Conservation (phyloP, 1,284 basidiomycete genomes). For the Vanrija sp. region DNA sequence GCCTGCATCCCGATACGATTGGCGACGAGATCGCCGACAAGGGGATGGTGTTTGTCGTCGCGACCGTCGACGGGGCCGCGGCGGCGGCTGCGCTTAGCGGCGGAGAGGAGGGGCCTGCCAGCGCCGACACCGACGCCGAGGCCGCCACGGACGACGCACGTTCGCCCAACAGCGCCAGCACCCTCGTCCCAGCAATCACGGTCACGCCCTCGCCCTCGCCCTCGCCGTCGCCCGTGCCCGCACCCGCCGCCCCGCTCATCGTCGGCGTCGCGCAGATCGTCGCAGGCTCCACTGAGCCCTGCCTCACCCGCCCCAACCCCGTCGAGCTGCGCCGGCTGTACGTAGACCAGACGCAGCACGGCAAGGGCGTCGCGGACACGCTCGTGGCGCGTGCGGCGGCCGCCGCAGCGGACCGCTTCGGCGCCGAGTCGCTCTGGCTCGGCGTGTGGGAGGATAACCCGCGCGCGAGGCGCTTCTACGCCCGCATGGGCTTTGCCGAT, state of each 20-base stretch:
- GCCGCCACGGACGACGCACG: background rate
- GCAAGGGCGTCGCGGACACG: constrained; percentile 21
- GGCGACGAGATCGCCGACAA: constrained; percentile 9
- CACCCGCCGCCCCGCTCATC: background rate
- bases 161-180: too few species aligned
- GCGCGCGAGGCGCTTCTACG: constrained; percentile 25
- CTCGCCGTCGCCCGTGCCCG: background rate
- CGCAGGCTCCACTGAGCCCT: constrained; percentile 9
- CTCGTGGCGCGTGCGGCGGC: constrained; percentile 20
- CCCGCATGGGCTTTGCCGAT: constrained; percentile 23
- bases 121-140: too few species aligned
- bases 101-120: too few species aligned
- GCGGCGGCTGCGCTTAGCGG: too few species aligned
- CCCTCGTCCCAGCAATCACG: too few species aligned
- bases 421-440: constrained; percentile 27
- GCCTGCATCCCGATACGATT: constrained; percentile 10
- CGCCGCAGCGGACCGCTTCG: constrained; percentile 17
- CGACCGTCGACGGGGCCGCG: background rate
- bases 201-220: too few species aligned
- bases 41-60: constrained; percentile 10
- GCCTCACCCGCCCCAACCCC: constrained; percentile 7
- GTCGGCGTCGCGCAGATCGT: constrained; percentile 22
- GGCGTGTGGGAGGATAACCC: constrained; percentile 37
- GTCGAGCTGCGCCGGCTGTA: constrained; percentile 29
- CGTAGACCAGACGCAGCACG: constrained; percentile 20